Percentiles rank a stretch among this genome's conserved stretches.
phyloP scores from a whole-genome alignment of 129 eudicot genomes.

The Helichrysum umbraculigerum region DNA sequence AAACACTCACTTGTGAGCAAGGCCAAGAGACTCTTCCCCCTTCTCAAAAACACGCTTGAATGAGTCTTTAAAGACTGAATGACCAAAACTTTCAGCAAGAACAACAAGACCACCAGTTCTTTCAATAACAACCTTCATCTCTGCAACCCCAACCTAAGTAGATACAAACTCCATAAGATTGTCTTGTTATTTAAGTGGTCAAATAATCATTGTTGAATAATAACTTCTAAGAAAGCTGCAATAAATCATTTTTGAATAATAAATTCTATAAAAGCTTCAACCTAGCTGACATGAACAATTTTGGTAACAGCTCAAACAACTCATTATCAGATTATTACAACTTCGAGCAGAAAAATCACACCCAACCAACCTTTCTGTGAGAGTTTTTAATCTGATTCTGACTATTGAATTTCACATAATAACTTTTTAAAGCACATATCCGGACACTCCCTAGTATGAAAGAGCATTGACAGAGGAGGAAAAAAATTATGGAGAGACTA shows the following conservation, averaged over 20 bases:
- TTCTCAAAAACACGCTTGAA: slow-evolving; percentile 87
- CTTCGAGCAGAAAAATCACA: background rate
- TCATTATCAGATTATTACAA: background rate
- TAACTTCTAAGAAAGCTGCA: background rate
- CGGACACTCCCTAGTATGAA: slow-evolving; percentile 1
- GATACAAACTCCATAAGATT: slow-evolving; percentile 15
- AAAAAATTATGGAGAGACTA: background rate
- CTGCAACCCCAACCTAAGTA: slow-evolving; percentile 95
- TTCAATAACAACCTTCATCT: slow-evolving; percentile 95
- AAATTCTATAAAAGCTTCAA: background rate
- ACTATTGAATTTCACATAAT: background rate
- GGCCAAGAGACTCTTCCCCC: slow-evolving; percentile 90
- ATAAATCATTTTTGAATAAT: background rate
- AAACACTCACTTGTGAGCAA: slow-evolving; percentile 79
- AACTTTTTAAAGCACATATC: background rate
- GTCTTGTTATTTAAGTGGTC: background rate
- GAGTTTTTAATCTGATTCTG: background rate
- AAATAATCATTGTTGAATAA: background rate
- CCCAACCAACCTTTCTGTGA: background rate
- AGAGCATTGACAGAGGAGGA: background rate
- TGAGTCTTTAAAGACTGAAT: slow-evolving; percentile 91
- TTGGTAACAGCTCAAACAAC: background rate
- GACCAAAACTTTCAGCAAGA: slow-evolving; percentile 95
- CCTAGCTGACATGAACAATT: background rate
- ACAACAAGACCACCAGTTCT: slow-evolving; percentile 96